A percentile compares a stretch with the other conserved stretches of the same genome.
Conservation (phyloP, 257 asterid species). For the Primulina eburnea region DNA sequence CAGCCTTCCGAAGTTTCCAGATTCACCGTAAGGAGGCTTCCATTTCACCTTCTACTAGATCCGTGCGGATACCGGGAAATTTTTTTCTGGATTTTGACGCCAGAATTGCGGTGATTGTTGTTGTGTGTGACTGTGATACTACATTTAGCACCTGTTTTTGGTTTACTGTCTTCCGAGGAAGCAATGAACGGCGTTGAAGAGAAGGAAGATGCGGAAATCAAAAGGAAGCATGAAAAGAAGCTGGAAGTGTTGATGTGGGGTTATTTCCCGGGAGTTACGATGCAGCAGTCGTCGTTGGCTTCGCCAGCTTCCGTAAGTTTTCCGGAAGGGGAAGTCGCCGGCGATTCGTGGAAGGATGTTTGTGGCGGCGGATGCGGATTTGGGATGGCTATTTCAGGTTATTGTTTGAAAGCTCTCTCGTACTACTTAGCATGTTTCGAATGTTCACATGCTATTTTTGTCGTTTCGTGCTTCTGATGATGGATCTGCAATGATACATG, state of each 20-base stretch:
- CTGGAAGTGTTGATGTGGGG: conserved; percentile 68
- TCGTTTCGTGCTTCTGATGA: background rate
- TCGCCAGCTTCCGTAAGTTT: conserved; percentile 44
- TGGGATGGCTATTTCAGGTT: conserved; percentile 70
- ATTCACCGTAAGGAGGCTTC: background rate
- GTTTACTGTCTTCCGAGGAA: background rate
- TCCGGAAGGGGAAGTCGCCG: conserved; percentile 36
- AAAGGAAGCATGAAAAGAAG: conserved; percentile 27
- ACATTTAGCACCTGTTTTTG: too few relatives aligned
- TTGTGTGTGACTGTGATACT: background rate
- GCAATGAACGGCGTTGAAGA: conserved; percentile 42
- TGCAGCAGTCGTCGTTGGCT: conserved; percentile 42
- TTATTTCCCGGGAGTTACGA: conserved; percentile 60
- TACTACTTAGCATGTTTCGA: background rate
- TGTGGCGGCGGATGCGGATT: conserved; percentile 84
- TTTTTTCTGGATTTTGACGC: too few relatives aligned
- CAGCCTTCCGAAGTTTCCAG: background rate
- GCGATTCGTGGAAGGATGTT: conserved; percentile 65
- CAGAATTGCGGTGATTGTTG: too few relatives aligned
- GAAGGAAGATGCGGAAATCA: conserved; percentile 18
- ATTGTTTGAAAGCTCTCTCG: conserved; percentile 14
- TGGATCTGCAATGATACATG: background rate
- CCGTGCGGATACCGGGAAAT: too few relatives aligned
- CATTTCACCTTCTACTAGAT: background rate
- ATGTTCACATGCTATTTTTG: background rate